These are phyloP conservation scores for Eucalyptus viminalis DNA, from an alignment of 345 rosid genomes.

Conservation along the genomic window DNA sequence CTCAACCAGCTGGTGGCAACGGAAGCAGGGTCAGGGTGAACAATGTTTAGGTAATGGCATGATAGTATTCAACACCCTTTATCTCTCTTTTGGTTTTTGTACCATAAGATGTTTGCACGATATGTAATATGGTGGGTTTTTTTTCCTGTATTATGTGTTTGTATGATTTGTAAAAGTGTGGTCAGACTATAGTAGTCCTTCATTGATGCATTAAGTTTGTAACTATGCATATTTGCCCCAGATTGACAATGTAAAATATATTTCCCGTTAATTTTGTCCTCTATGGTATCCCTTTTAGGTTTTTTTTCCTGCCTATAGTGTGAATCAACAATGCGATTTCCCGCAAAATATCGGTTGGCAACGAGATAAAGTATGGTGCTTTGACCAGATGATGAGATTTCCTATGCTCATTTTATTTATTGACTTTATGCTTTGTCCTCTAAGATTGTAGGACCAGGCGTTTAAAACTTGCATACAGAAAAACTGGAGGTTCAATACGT, in stretches of 20 bases:
- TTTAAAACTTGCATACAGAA: neutral
- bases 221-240: neutral
- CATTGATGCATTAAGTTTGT: neutral
- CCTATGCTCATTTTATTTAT: neutral
- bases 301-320: neutral
- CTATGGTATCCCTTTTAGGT: neutral
- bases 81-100: neutral
- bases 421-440: neutral
- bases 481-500: neutral
- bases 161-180: neutral
- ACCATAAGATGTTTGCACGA: neutral
- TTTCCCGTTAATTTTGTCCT: neutral
- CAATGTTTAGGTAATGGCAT: neutral
- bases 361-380: neutral
- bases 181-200: neutral
- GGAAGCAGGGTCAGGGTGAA: rapidly evolving
- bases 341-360: neutral
- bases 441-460: neutral
- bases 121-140: neutral
- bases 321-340: neutral
- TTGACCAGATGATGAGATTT: neutral
- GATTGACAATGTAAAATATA: neutral
- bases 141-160: neutral
- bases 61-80: neutral
- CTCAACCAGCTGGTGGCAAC: neutral